Percentiles rank a stretch among this genome's conserved stretches.
Evolutionary conservation across 139 green algal genomes (phyloP).

Genomic region (Asterochloris erici): DNA sequence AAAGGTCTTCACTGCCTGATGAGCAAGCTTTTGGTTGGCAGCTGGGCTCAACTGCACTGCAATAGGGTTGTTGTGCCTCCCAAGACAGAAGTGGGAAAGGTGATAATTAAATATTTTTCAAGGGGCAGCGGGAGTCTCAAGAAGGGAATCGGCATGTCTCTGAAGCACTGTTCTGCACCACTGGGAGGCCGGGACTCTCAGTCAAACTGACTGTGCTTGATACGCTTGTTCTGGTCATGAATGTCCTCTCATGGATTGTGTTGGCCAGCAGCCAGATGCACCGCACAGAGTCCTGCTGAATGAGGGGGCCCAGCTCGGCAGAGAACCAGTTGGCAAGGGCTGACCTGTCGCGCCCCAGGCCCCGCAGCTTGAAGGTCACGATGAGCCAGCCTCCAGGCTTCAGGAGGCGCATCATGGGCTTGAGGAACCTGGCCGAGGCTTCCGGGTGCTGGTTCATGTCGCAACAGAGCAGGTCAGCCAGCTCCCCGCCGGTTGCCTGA

Average conservation of each 20-base stretch:
- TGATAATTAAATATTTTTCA: too few relatives aligned
- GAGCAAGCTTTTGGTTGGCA: too few relatives aligned
- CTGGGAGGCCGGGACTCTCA: too few relatives aligned
- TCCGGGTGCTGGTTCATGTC: conserved; percentile 22
- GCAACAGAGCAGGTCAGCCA: conserved; percentile 6
- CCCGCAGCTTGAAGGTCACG: conserved; percentile 18
- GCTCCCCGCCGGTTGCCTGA: not conserved
- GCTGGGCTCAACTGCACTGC: too few relatives aligned
- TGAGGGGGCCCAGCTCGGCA: not conserved
- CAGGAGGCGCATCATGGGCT: conserved; percentile 7
- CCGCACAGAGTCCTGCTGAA: not conserved
- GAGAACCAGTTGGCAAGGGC: not conserved
- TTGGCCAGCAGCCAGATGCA: conserved; percentile 18
- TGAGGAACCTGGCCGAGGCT: not conserved
- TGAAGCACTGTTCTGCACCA: too few relatives aligned
- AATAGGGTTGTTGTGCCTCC: too few relatives aligned
- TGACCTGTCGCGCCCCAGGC: conserved; percentile 5
- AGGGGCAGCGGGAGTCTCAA: too few relatives aligned
- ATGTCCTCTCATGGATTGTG: conserved; percentile 15
- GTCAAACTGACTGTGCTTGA: too few relatives aligned
- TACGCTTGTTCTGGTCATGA: not conserved
- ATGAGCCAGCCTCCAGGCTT: conserved; percentile 3
- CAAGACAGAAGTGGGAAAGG: too few relatives aligned
- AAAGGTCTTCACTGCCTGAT: too few relatives aligned
- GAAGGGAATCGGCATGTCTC: too few relatives aligned